A percentile compares a stretch with the other conserved stretches of the same genome.
These are phyloP conservation scores for Aspergillus pseudoviridinutans DNA, from an alignment of 2,329 filamentous ascomycete species.

Conservation along the genomic window DNA sequence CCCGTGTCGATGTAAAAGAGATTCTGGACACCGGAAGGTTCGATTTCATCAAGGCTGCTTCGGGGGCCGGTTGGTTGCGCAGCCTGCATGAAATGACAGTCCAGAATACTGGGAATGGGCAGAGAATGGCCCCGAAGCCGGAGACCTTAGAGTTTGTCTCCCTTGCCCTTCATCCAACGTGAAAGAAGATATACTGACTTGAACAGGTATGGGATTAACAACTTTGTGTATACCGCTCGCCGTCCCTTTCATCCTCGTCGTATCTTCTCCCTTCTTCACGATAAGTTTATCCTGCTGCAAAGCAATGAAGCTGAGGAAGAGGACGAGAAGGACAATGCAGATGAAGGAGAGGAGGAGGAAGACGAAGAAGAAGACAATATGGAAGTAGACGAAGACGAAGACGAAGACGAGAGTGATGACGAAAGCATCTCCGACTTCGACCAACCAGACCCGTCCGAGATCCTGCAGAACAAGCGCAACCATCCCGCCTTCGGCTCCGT, in stretches of 20 bases:
- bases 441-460: constrained; percentile 28
- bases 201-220: constrained; percentile 61
- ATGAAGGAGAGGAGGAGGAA: constrained; percentile 22
- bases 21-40: constrained; percentile 66
- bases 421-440: constrained; percentile 28
- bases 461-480: constrained; percentile 37
- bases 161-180: background rate
- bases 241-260: constrained; percentile 47
- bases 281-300: constrained; percentile 45
- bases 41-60: constrained; percentile 59
- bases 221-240: constrained; percentile 63
- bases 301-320: constrained; percentile 26
- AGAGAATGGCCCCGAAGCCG: constrained; percentile 60
- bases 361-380: constrained; percentile 20
- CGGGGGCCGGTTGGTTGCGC: constrained; percentile 66
- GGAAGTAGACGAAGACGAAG: constrained; percentile 26
- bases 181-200: background rate
- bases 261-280: constrained; percentile 39
- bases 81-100: constrained; percentile 66
- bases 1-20: constrained; percentile 57
- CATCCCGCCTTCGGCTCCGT: constrained; percentile 37
- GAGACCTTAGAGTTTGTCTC: constrained; percentile 61
- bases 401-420: constrained; percentile 16
- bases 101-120: constrained; percentile 52
- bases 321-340: constrained; percentile 23